Evolutionary conservation across 148 eudicot genomes (phyloP).

Genomic region (Chenopodium berlandieri): DNA sequence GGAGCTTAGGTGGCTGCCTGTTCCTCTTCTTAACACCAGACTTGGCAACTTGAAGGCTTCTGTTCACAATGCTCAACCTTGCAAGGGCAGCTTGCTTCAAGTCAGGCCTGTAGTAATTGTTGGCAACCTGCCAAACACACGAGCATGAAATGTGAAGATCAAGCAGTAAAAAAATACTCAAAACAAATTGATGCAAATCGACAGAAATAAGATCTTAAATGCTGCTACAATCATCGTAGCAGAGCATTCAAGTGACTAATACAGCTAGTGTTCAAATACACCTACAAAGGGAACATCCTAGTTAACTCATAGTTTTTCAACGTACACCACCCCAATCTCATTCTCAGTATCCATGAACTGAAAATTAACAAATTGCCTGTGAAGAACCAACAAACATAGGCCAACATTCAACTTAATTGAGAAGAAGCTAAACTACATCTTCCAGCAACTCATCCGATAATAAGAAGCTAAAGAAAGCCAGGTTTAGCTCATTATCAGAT

Average conservation of each 20-base stretch:
- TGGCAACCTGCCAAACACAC: conserved; percentile 51
- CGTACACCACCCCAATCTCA: not conserved
- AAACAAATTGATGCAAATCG: not conserved
- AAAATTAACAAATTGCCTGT: too few relatives aligned
- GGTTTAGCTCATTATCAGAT: not conserved
- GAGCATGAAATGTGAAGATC: not conserved
- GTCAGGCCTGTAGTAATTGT: conserved; percentile 85
- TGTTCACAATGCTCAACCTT: conserved; percentile 70
- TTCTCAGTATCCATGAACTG: too few relatives aligned
- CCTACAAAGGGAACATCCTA: not conserved
- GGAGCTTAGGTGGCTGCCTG: conserved; percentile 64
- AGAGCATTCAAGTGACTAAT: too few relatives aligned
- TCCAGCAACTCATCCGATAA: not conserved
- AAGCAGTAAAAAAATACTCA: not conserved
- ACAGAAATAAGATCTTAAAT: not conserved
- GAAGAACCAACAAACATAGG: too few relatives aligned
- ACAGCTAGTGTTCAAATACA: not conserved
- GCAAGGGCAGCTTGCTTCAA: conserved; percentile 93
- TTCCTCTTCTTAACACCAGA: conserved; percentile 93
- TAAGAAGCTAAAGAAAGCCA: not conserved
- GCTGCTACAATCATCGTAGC: not conserved
- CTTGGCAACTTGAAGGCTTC: conserved; percentile 85
- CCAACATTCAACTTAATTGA: too few relatives aligned
- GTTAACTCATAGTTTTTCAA: not conserved
- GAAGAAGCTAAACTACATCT: not conserved